phyloP scores from a whole-genome alignment of 208 protist genomes.

The Trypanosoma rangeli region DNA sequence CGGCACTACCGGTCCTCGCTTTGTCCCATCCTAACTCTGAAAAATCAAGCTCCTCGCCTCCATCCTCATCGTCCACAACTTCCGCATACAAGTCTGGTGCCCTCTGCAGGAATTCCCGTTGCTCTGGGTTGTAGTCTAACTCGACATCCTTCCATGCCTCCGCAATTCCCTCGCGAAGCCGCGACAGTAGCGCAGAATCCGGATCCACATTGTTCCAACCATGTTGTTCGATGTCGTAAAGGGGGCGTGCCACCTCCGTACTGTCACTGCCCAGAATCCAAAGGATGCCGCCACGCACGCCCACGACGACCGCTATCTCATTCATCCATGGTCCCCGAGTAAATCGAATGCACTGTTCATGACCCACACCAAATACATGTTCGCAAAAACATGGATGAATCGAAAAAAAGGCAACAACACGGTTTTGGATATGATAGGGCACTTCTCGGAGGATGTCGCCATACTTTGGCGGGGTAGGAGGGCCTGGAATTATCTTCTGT shows the following conservation, averaged over 20 bases:
- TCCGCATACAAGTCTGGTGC: conserved; percentile 78
- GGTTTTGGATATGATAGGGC: conserved; percentile 52
- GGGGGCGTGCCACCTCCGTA: conserved; percentile 10
- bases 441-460: conserved; percentile 71
- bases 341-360: conserved; percentile 58
- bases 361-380: conserved; percentile 56
- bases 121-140: conserved; percentile 55
- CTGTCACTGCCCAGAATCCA: conserved; percentile 56
- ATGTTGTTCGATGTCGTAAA: conserved; percentile 7
- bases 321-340: conserved; percentile 29
- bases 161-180: conserved; percentile 29
- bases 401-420: conserved; percentile 66
- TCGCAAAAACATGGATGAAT: conserved; percentile 59
- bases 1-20: background rate
- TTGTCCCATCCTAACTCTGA: background rate
- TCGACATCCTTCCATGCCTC: conserved; percentile 29
- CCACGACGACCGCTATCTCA: conserved; percentile 43
- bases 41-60: background rate
- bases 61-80: conserved; percentile 30
- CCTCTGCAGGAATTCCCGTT: conserved; percentile 73
- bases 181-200: conserved; percentile 22
- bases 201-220: conserved; percentile 14
- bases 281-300: conserved; percentile 54
- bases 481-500: conserved; percentile 1
- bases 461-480: conserved; percentile 21